phyloP scores from a whole-genome alignment of 2,329 filamentous ascomycete genomes.

The Cryoendolithus antarcticus region DNA sequence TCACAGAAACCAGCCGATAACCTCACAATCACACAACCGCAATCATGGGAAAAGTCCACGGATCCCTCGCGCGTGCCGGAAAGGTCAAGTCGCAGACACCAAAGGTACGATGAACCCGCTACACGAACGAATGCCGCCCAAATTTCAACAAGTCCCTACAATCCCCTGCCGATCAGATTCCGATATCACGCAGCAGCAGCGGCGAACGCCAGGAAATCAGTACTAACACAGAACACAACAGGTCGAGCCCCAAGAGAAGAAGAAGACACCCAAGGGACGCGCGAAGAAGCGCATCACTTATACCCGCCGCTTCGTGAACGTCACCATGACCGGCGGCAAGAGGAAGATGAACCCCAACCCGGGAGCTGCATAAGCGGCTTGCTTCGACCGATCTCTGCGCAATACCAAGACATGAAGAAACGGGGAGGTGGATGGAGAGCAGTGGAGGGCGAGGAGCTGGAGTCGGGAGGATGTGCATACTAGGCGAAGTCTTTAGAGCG shows the following conservation, averaged over 20 bases:
- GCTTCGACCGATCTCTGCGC: too few species aligned
- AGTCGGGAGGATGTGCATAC: too few species aligned
- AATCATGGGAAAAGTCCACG: conserved; percentile 88
- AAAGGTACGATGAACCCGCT: conserved; percentile 50
- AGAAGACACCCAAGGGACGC: conserved; percentile 92
- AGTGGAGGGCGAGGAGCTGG: not conserved
- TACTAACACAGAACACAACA: conserved; percentile 28
- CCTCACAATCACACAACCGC: conserved; percentile 23
- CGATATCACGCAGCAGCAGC: not conserved
- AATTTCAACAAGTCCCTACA: not conserved
- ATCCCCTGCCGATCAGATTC: not conserved
- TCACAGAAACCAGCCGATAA: conserved; percentile 1
- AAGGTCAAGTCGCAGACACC: conserved; percentile 97
- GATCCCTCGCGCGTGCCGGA: conserved; percentile 87
- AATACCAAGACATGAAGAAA: not conserved
- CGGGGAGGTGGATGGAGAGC: conserved; percentile 5
- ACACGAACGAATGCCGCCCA: conserved; percentile 2
- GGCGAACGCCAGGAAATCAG: not conserved
- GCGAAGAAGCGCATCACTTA: conserved; percentile 95
- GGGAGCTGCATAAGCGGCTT: conserved; percentile 17
- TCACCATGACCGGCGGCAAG: conserved; percentile 95
- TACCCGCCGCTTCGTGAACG: conserved; percentile 96
- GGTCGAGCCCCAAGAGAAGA: conserved; percentile 88
- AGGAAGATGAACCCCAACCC: conserved; percentile 95
- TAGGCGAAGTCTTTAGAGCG: too few species aligned